Conservation (phyloP, 1,284 basidiomycete genomes). For the Pseudozyma sp. region DNA sequence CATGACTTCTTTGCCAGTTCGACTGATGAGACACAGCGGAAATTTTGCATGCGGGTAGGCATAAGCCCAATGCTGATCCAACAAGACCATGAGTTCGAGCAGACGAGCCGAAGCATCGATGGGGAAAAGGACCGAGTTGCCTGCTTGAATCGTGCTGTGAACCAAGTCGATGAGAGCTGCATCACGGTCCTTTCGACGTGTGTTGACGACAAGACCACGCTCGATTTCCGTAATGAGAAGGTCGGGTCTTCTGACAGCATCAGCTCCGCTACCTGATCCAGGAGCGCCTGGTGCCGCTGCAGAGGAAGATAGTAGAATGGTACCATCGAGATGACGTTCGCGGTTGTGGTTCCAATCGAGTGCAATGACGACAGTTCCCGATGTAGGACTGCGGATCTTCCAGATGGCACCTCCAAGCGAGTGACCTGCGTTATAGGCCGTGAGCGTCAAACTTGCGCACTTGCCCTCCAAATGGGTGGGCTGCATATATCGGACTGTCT, state of each 20-base stretch:
- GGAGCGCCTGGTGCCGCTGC: constrained; percentile 36
- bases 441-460: constrained; percentile 79
- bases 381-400: constrained; percentile 96
- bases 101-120: constrained; percentile 93
- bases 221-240: constrained; percentile 94
- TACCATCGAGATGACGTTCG: constrained; percentile 95
- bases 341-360: constrained; percentile 96
- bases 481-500: constrained; percentile 92
- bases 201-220: constrained; percentile 79
- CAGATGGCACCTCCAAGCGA: constrained; percentile 96
- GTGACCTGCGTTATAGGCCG: constrained; percentile 95
- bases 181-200: constrained; percentile 90
- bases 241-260: constrained; percentile 63
- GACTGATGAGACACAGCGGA: constrained; percentile 85
- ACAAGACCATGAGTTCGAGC: constrained; percentile 89
- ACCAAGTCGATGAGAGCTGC: constrained; percentile 75
- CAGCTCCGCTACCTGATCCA: constrained; percentile 25
- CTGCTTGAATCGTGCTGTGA: constrained; percentile 85
- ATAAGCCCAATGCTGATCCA: constrained; percentile 98
- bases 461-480: constrained; percentile 92
- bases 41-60: constrained; percentile 74
- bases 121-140: constrained; percentile 84
- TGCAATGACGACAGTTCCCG: constrained; percentile 94
- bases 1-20: constrained; percentile 91
- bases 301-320: constrained; percentile 73